A percentile compares a stretch with the other conserved stretches of the same genome.
These are phyloP conservation scores for Termitomyces sp. DNA, from an alignment of 768 basidiomycete species.

Conservation along the genomic window DNA sequence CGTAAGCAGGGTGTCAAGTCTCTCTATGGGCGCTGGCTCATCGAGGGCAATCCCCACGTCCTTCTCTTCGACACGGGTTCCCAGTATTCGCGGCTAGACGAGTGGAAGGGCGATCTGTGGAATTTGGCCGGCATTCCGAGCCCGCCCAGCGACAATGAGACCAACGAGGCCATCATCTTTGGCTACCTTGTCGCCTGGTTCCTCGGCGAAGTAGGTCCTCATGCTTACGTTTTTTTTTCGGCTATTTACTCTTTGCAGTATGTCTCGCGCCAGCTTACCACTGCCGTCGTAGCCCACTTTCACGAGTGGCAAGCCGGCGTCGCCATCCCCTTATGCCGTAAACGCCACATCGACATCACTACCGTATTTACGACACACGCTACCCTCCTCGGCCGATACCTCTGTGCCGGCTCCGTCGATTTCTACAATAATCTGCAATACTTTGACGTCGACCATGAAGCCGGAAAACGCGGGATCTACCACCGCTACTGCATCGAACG, in stretches of 20 bases:
- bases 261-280: slow-evolving; percentile 70
- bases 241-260: slow-evolving; percentile 43
- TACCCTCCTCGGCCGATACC: slow-evolving; percentile 95
- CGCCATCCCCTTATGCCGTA: slow-evolving; percentile 90
- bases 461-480: slow-evolving; percentile 98
- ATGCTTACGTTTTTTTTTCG: slow-evolving; percentile 5
- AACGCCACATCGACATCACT: slow-evolving; percentile 95
- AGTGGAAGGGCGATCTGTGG: slow-evolving; percentile 99
- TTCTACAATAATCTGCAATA: slow-evolving; percentile 99
- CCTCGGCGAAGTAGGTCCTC: slow-evolving; percentile 81
- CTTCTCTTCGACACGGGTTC: slow-evolving; percentile 94
- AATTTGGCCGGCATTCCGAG: slow-evolving; percentile 96
- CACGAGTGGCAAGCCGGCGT: slow-evolving; percentile 99
- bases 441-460: slow-evolving; percentile 99
- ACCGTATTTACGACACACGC: slow-evolving; percentile 99
- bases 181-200: slow-evolving; percentile 99
- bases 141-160: slow-evolving; percentile 94
- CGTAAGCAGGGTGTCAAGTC: slow-evolving; percentile 86
- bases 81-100: slow-evolving; percentile 82
- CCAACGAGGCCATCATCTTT: slow-evolving; percentile 96
- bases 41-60: slow-evolving; percentile 94
- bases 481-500: slow-evolving; percentile 98
- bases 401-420: slow-evolving; percentile 96
- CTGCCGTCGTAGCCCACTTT: slow-evolving; percentile 94
- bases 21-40: slow-evolving; percentile 96